Percentiles rank a stretch among this genome's conserved stretches.
These are phyloP conservation scores for Penicillium sp. DNA, from an alignment of 2,329 filamentous ascomycete genomes.

Conservation along the genomic window DNA sequence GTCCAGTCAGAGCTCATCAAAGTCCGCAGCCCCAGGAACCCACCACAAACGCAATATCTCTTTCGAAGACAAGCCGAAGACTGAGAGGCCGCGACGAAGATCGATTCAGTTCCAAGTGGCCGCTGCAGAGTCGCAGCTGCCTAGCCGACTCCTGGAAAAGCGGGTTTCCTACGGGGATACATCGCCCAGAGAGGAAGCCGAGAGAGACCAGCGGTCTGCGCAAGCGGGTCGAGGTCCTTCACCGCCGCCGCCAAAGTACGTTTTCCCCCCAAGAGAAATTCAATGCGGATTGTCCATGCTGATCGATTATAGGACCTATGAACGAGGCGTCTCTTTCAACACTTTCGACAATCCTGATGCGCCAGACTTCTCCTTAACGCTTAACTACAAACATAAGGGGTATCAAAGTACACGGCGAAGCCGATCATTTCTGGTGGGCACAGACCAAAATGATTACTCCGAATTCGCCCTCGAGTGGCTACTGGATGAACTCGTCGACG, in stretches of 20 bases:
- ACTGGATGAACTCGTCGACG: constrained; percentile 85
- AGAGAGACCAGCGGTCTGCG: constrained; percentile 26
- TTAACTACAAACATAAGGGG: constrained; percentile 82
- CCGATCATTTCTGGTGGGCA: constrained; percentile 84
- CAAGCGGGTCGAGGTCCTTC: constrained; percentile 32
- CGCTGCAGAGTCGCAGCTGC: constrained; percentile 27
- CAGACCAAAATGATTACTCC: constrained; percentile 87
- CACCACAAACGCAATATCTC: constrained; percentile 24
- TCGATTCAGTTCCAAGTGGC: constrained; percentile 42
- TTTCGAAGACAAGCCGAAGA: constrained; percentile 19
- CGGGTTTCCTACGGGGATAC: constrained; percentile 22
- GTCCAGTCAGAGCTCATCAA: constrained; percentile 11
- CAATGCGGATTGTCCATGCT: not conserved
- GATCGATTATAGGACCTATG: constrained; percentile 53
- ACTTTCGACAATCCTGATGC: constrained; percentile 68
- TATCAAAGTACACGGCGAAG: constrained; percentile 78
- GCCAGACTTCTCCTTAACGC: constrained; percentile 71
- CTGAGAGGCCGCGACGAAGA: constrained; percentile 30
- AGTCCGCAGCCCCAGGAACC: constrained; percentile 10
- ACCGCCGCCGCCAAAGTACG: constrained; percentile 43
- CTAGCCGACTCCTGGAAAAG: constrained; percentile 26
- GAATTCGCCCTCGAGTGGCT: constrained; percentile 92
- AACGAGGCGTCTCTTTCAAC: constrained; percentile 70
- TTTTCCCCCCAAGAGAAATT: not conserved
- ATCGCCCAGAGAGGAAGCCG: constrained; percentile 18